Evolutionary conservation across 1,139 yeast species (phyloP), one percentile per base, ranked within the genome.

Genomic region (Oligophagozyma castellii): DNA sequence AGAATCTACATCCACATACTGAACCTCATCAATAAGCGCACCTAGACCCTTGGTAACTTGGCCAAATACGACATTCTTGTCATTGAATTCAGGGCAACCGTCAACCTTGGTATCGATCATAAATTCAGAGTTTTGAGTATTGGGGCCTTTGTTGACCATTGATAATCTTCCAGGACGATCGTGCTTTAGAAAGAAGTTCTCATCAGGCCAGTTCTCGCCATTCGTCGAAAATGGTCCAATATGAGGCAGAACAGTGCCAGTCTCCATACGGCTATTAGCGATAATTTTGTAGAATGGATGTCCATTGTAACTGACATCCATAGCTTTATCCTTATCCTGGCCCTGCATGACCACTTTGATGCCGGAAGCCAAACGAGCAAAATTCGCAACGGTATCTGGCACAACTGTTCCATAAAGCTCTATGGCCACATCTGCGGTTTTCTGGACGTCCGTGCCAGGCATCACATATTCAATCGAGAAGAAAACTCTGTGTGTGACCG

Each of bases 181-280:
- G 59, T 76, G 86, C 43, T 59, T 68, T 45, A 72, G 46, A 37
- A 55, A 35, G 44, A 77, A 77, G 59, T 72, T 74, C 58, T 78
- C 92, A 51, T 76, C 89, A 16, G 63, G 63, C 43, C 73, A 70
- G 44, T 65, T 64, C 40, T 59, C 63, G 34, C 84, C 84, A 55
- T 67, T 72, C 49, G 73, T 71, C 22, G 83, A 72, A 56, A 73
- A 70, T 50, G 93, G 86, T 48, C 92, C 92, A 43, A 86, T 72
- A 46, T 89, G 86, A 56, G 77, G 77, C 58, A 89, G 74, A 63
- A 81, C 78, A 50, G 71, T 75, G 53, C 89, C 92, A 47, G 84
- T 83, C 56, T 74, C 83, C 43, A 77, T 67, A 71, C 74, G 69
- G 55, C 71, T 72, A 37, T 64, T 65, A 34, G 73, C 67, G 34